Percentiles rank a stretch among this genome's conserved stretches.
phyloP scores from a whole-genome alignment of 2,329 filamentous ascomycete species.

The Diaporthe velutina region DNA sequence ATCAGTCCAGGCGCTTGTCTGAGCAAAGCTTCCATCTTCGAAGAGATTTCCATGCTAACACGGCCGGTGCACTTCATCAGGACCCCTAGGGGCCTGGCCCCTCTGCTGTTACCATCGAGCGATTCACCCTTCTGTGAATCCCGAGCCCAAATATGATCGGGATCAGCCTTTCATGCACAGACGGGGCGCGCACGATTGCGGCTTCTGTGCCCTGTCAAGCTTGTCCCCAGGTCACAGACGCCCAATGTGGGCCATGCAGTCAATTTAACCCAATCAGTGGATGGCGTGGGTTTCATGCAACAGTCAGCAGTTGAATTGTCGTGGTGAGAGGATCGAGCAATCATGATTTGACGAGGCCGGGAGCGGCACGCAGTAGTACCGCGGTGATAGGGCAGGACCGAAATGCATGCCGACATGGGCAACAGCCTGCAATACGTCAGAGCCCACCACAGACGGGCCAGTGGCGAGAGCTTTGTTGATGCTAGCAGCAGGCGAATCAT shows the following conservation, averaged over 20 bases:
- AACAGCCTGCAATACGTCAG: slow-evolving; percentile 33
- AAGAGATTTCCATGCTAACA: slow-evolving; percentile 25
- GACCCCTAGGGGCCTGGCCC: slow-evolving; percentile 8
- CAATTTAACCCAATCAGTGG: slow-evolving; percentile 8
- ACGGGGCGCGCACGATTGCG: slow-evolving; percentile 26
- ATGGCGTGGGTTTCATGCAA: slow-evolving; percentile 35
- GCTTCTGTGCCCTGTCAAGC: slow-evolving; percentile 18
- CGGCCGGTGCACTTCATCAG: slow-evolving; percentile 3
- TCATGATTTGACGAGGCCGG: slow-evolving; percentile 25
- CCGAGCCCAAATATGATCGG: slow-evolving; percentile 9
- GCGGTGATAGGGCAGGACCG: slow-evolving; percentile 7
- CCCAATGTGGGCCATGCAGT: slow-evolving; percentile 20
- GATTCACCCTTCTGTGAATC: background rate
- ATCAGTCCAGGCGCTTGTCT: slow-evolving; percentile 29
- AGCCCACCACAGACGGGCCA: slow-evolving; percentile 12
- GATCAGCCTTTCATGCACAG: slow-evolving; percentile 32
- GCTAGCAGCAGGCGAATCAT: slow-evolving; percentile 11
- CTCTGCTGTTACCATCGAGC: slow-evolving; percentile 10
- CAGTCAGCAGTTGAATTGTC: slow-evolving; percentile 28
- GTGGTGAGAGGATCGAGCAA: slow-evolving; percentile 8
- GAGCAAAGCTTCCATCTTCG: slow-evolving; percentile 30
- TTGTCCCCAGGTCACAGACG: slow-evolving; percentile 28
- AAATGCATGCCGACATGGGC: slow-evolving; percentile 13
- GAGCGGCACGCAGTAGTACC: slow-evolving; percentile 13
- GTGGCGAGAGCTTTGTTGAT: slow-evolving; percentile 33